These are phyloP conservation scores for Aspergillus floridensis DNA, from an alignment of 2,329 filamentous ascomycete genomes.

Conservation along the genomic window DNA sequence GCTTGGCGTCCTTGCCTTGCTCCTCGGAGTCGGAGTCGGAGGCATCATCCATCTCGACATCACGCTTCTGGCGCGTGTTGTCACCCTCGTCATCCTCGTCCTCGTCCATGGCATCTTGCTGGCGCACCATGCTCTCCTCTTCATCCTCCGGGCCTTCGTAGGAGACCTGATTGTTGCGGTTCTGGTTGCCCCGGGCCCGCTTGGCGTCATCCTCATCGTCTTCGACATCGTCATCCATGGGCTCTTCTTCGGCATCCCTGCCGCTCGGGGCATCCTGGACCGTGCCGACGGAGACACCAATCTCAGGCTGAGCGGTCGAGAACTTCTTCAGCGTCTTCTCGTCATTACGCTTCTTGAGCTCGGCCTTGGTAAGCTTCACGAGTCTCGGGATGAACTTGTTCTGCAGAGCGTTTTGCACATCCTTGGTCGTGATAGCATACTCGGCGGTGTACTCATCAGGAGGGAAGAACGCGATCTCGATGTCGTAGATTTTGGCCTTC, in stretches of 20 bases:
- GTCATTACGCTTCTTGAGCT: conserved; percentile 73
- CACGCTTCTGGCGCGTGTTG: conserved; percentile 26
- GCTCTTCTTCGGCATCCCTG: conserved; percentile 54
- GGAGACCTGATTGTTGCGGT: conserved; percentile 76
- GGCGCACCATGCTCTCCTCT: conserved; percentile 73
- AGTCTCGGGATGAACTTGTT: conserved; percentile 72
- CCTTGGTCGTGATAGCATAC: conserved; percentile 75
- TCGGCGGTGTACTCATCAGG: conserved; percentile 77
- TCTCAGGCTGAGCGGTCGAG: conserved; percentile 71
- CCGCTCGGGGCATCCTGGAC: conserved; percentile 52
- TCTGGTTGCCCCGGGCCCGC: conserved; percentile 60
- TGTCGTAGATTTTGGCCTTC: conserved; percentile 79
- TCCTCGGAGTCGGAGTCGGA: conserved; percentile 39
- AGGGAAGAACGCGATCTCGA: conserved; percentile 80
- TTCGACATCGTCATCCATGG: conserved; percentile 68
- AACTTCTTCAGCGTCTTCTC: conserved; percentile 55
- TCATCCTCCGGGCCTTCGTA: conserved; percentile 94
- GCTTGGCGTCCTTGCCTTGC: conserved; percentile 40
- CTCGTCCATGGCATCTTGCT: conserved; percentile 58
- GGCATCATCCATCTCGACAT: conserved; percentile 36
- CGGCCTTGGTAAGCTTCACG: conserved; percentile 67
- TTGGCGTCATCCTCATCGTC: conserved; percentile 73
- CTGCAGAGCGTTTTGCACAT: conserved; percentile 79
- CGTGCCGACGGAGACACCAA: conserved; percentile 62
- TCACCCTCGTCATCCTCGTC: conserved; percentile 55